Evolutionary conservation across 2,329 filamentous ascomycete species (phyloP), one percentile per base, ranked within the genome.

Genomic region (Neofusicoccum umdonicola): DNA sequence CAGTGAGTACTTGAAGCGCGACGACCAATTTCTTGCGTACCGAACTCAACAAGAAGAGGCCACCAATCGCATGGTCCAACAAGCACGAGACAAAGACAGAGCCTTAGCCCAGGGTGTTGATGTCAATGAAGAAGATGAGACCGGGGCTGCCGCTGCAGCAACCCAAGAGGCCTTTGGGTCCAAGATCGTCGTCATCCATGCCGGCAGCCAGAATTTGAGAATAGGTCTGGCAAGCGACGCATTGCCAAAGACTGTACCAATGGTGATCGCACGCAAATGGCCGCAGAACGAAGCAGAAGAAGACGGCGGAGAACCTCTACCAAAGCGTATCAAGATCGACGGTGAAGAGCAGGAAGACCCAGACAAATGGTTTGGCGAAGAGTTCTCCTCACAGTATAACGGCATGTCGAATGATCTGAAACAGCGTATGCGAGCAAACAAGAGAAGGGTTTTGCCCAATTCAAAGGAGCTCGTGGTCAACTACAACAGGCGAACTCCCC

Each of bases 211-310:
- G 78, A 98, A 98, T 69, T 80, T 99, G 67, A 88, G 95, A 54
- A 93, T 99, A 71, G 95, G 95, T 0, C 88, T 98, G 66, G 93
- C 94, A n/a, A 97, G 91, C 72, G 95, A 99, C 79, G 94, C 93
- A 5, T 81, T 99, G 4, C 95, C 95, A 6, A 97, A 95, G 79
- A 96, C 93, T 1, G 87, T 98, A 45, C 94, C 95, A 4, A 97
- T 96, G 90, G 89, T 92, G 1, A 89, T 98, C 67, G 95, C 94
- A 22, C 88, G 90, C 39, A 91, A 88, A 73, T 90, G 90, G 70
- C 81, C 85, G 6, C 85, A 88, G 71, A 93, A 88, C 66, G 95
- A 99, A 78, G 89, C 91, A 15, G 92, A 98, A 73, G 89, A 92
- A 77, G 82, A 91, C 72, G 90, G 90, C 68, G 89, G 90, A 3